Evolutionary conservation across 805 yeast species (phyloP).

Genomic region (Phaffomyces thermotolerans): DNA sequence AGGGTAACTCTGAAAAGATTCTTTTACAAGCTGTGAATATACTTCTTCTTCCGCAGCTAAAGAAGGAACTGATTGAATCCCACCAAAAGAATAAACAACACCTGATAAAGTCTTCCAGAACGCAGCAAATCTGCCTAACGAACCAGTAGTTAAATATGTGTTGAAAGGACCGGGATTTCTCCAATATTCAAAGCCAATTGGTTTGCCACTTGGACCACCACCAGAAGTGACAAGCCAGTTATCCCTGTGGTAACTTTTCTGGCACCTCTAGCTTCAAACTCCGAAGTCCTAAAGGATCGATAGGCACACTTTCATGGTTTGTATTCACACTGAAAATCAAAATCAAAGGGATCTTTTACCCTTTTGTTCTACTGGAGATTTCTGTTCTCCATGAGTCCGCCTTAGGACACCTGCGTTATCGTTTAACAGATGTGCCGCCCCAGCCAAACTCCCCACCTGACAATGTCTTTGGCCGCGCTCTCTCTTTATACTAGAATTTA

Average conservation of each 20-base stretch:
- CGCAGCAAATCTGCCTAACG: constrained; percentile 22
- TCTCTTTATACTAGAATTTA: too few species aligned
- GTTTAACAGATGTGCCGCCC: background rate
- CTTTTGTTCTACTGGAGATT: constrained; percentile 1
- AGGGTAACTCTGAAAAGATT: constrained; percentile 24
- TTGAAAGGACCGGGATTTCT: constrained; percentile 11
- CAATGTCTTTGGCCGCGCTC: too few species aligned
- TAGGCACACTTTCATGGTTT: background rate
- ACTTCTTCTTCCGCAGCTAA: constrained; percentile 32
- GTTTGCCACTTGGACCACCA: constrained; percentile 43
- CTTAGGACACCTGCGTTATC: constrained; percentile 1
- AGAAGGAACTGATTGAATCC: constrained; percentile 41
- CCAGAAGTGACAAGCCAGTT: constrained; percentile 43
- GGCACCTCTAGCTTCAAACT: background rate
- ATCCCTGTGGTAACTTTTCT: background rate
- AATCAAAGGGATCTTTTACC: constrained; percentile 1
- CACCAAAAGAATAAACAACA: constrained; percentile 33
- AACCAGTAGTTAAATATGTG: constrained; percentile 13
- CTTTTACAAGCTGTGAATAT: constrained; percentile 28
- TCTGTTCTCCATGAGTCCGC: constrained; percentile 1
- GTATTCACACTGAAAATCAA: constrained; percentile 1
- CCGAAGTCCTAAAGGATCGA: background rate
- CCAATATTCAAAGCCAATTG: constrained; percentile 31
- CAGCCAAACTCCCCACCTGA: too few species aligned
- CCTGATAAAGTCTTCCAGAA: constrained; percentile 30